phyloP scores from a whole-genome alignment of 2,329 filamentous ascomycete species.

The Clonostachys chloroleuca region DNA sequence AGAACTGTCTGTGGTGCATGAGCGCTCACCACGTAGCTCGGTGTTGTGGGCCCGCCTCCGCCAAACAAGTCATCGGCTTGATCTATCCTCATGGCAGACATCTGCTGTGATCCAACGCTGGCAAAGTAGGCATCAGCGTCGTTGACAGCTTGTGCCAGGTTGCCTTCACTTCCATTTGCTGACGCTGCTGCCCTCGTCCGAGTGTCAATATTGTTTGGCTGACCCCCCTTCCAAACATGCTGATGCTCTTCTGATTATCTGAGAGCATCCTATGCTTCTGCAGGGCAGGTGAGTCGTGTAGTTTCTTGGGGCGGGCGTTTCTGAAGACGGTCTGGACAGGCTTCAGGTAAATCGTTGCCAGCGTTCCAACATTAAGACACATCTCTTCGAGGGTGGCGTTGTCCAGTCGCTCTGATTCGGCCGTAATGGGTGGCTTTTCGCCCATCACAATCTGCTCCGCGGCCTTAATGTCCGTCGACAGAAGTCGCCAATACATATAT shows the following conservation, averaged over 20 bases:
- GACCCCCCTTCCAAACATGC: constrained; percentile 50
- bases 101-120: constrained; percentile 67
- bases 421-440: constrained; percentile 92
- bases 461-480: constrained; percentile 84
- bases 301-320: constrained; percentile 72
- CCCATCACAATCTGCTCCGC: constrained; percentile 94
- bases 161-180: constrained; percentile 25
- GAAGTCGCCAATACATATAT: constrained; percentile 98
- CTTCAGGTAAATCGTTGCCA: constrained; percentile 96
- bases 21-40: constrained; percentile 73
- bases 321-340: constrained; percentile 97
- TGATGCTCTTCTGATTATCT: constrained; percentile 57
- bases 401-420: constrained; percentile 92
- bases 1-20: constrained; percentile 74
- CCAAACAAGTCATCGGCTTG: constrained; percentile 56
- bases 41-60: constrained; percentile 44
- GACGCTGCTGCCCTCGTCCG: constrained; percentile 23
- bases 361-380: constrained; percentile 91
- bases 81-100: constrained; percentile 67
- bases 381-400: constrained; percentile 91
- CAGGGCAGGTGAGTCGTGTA: constrained; percentile 80
- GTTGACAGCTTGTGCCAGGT: constrained; percentile 66
- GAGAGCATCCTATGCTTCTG: constrained; percentile 61
- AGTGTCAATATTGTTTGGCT: constrained; percentile 45
- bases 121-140: constrained; percentile 91